Percentiles rank a stretch among this genome's conserved stretches.
Evolutionary conservation across 73 alveolate genomes (phyloP).

Genomic region (Paramecium caudatum): DNA sequence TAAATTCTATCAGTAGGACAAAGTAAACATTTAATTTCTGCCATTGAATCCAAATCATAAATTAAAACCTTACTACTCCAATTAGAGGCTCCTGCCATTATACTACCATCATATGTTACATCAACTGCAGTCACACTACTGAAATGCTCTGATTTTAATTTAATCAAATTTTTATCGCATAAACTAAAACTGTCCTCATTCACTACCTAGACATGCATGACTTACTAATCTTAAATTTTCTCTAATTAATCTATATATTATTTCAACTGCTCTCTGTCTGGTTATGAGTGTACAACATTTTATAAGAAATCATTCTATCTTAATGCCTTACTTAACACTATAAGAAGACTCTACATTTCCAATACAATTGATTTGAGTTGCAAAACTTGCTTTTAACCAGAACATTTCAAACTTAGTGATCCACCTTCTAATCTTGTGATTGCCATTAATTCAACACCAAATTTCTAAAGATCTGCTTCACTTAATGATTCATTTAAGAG

Average conservation of each 20-base stretch:
- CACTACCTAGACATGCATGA: neutral
- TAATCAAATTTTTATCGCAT: constrained; percentile 9
- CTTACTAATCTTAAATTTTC: neutral
- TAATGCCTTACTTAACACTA: constrained; percentile 17
- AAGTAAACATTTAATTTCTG: neutral
- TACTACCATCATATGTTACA: constrained; percentile 3
- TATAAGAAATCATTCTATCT: constrained; percentile 10
- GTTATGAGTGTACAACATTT: neutral
- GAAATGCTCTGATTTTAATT: constrained; percentile 11
- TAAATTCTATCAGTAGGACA: constrained; percentile 4
- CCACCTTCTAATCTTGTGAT: constrained; percentile 36
- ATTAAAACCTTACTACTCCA: constrained; percentile 19
- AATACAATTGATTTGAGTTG: neutral
- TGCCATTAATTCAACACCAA: constrained; percentile 12
- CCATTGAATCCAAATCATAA: constrained; percentile 39
- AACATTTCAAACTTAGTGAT: neutral
- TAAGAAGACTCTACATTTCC: neutral
- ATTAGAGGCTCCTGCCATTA: constrained; percentile 13
- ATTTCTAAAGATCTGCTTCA: neutral
- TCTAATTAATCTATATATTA: neutral
- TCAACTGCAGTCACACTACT: constrained; percentile 43
- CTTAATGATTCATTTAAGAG: neutral
- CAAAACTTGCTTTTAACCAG: neutral
- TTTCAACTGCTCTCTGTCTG: neutral
- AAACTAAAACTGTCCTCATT: neutral